Conservation (phyloP, 2,329 filamentous ascomycete species). For the Microsporum ferrugineum region DNA sequence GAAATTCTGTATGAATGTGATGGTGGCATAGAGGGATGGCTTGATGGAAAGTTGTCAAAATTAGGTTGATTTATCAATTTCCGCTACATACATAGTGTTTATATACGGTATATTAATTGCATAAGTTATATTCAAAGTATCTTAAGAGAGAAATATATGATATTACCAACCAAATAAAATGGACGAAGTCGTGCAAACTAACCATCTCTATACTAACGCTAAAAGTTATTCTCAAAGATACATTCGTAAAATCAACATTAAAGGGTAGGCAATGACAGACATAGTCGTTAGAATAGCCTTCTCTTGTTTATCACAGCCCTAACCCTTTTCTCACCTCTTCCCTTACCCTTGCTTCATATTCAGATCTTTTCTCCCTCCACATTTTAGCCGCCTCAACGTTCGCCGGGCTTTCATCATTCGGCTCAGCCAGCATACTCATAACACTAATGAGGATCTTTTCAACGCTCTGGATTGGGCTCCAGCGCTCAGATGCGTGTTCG, state of each 20-base stretch:
- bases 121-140: not conserved
- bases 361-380: slow-evolving; percentile 64
- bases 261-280: not conserved
- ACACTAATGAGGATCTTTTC: slow-evolving; percentile 89
- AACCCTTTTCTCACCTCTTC: slow-evolving; percentile 69
- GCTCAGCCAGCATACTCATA: slow-evolving; percentile 81
- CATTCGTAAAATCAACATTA: not conserved
- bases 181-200: not conserved
- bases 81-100: not conserved
- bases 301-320: slow-evolving; percentile 48
- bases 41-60: slow-evolving; percentile 22
- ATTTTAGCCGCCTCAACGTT: slow-evolving; percentile 87
- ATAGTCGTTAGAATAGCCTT: not conserved
- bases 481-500: slow-evolving; percentile 78
- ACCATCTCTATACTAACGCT: not conserved
- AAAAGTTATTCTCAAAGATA: not conserved
- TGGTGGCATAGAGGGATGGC: slow-evolving; percentile 34
- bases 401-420: slow-evolving; percentile 90
- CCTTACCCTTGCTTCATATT: slow-evolving; percentile 79
- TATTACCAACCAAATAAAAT: not conserved
- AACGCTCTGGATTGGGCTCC: slow-evolving; percentile 87
- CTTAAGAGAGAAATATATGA: not conserved
- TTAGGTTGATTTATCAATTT: not conserved
- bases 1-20: slow-evolving; percentile 41
- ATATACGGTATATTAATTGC: not conserved